These are phyloP conservation scores for Corylus avellana DNA, from an alignment of 306 rosid genomes.

Conservation along the genomic window DNA sequence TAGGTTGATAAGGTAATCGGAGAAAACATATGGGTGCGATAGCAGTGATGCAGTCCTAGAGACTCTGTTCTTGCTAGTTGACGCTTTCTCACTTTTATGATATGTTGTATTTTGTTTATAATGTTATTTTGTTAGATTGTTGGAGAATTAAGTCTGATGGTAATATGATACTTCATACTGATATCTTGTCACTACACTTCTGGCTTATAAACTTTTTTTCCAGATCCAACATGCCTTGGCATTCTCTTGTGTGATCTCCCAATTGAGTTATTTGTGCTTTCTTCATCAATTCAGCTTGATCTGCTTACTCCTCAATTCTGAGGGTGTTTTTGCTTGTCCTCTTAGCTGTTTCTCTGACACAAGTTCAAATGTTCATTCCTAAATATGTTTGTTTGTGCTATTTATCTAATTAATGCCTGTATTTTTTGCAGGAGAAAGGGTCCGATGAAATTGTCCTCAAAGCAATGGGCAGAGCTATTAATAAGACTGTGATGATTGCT, in stretches of 20 bases:
- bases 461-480: slow-evolving; percentile 63
- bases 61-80: neutral
- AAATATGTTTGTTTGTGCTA: neutral
- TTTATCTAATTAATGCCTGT: slow-evolving; percentile 1
- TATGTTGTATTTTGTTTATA: neutral
- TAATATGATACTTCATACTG: neutral
- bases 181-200: neutral
- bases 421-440: slow-evolving; percentile 45
- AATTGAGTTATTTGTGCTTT: neutral
- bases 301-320: neutral
- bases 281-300: neutral
- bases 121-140: neutral
- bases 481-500: slow-evolving; percentile 57
- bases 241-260: neutral
- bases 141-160: neutral
- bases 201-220: neutral
- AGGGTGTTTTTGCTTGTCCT: neutral
- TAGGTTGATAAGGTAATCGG: neutral
- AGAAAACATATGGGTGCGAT: neutral
- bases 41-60: neutral
- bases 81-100: neutral
- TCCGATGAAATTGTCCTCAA: slow-evolving; percentile 45
- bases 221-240: neutral
- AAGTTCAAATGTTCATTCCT: neutral
- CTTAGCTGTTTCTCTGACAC: neutral